A percentile compares a stretch with the other conserved stretches of the same genome.
phyloP scores from a whole-genome alignment of 1,284 basidiomycete species.

The Moesziomyces parantarcticus region DNA sequence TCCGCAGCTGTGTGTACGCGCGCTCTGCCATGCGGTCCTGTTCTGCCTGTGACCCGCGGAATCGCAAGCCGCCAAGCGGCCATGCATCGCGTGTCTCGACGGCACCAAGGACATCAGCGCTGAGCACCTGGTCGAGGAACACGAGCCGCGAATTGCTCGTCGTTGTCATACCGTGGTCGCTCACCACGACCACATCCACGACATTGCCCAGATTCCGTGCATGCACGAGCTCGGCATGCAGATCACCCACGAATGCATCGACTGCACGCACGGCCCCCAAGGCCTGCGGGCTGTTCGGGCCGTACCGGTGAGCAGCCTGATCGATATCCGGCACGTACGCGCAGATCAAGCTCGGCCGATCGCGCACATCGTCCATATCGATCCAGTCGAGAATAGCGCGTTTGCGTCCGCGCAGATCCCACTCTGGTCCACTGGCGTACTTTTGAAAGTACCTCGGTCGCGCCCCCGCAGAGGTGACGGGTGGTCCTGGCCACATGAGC shows the following conservation, averaged over 20 bases:
- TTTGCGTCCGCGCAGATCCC: slow-evolving; percentile 28
- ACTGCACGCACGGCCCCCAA: slow-evolving; percentile 75
- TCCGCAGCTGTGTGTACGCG: slow-evolving; percentile 3
- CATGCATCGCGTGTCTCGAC: slow-evolving; percentile 79
- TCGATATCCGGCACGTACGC: slow-evolving; percentile 74
- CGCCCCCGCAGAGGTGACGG: slow-evolving; percentile 17
- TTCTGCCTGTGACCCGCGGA: slow-evolving; percentile 8
- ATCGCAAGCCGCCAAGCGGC: slow-evolving; percentile 57
- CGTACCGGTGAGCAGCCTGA: slow-evolving; percentile 76
- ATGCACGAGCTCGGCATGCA: slow-evolving; percentile 74
- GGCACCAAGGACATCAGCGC: slow-evolving; percentile 73
- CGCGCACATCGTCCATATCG: slow-evolving; percentile 22
- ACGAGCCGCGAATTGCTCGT: slow-evolving; percentile 80
- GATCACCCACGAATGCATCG: slow-evolving; percentile 79
- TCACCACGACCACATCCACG: slow-evolving; percentile 88
- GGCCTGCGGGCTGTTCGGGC: slow-evolving; percentile 72
- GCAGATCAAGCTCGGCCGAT: slow-evolving; percentile 46
- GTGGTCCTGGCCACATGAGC: slow-evolving; percentile 60
- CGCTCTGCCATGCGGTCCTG: not conserved
- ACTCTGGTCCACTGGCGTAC: slow-evolving; percentile 40
- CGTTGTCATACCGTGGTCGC: slow-evolving; percentile 92
- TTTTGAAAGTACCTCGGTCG: slow-evolving; percentile 44
- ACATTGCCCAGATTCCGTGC: slow-evolving; percentile 82
- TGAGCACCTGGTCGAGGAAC: slow-evolving; percentile 86
- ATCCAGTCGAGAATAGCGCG: slow-evolving; percentile 41